Percentiles rank a stretch among this genome's conserved stretches.
Evolutionary conservation across 129 eudicot genomes (phyloP).

Genomic region (Centrapalus pauciflorus): DNA sequence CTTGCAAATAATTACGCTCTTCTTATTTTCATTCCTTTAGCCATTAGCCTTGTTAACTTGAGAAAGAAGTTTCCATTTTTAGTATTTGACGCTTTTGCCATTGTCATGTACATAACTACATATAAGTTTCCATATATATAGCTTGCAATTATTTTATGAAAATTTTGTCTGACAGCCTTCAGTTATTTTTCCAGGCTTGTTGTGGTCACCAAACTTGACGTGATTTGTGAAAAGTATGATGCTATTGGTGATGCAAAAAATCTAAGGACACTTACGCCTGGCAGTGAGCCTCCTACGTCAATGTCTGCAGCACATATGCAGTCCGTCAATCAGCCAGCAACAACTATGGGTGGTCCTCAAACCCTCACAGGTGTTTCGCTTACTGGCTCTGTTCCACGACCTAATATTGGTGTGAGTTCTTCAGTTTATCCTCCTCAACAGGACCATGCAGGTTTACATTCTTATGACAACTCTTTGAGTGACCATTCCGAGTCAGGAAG

Average conservation of each 20-base stretch:
- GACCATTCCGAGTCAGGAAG: conserved; percentile 30
- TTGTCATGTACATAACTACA: neutral
- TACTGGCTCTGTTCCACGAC: conserved; percentile 31
- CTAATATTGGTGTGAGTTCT: conserved; percentile 25
- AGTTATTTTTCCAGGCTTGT: conserved; percentile 48
- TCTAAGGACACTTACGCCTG: conserved; percentile 13
- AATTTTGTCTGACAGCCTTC: neutral
- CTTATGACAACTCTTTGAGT: conserved; percentile 29
- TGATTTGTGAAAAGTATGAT: conserved; percentile 43
- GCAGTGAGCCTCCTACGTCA: conserved; percentile 28
- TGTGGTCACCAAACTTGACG: conserved; percentile 40
- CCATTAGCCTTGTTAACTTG: neutral
- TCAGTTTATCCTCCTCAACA: conserved; percentile 30
- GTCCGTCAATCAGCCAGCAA: conserved; percentile 37
- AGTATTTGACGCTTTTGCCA: neutral
- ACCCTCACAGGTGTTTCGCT: conserved; percentile 13
- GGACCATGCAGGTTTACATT: conserved; percentile 28
- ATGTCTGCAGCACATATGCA: conserved; percentile 37
- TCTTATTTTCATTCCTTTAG: neutral
- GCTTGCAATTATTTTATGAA: neutral
- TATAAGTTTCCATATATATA: neutral
- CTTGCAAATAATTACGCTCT: neutral
- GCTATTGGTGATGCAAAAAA: conserved; percentile 57
- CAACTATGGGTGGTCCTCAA: conserved; percentile 24
- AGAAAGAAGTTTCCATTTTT: neutral